These are phyloP conservation scores for Sphenostylis stenocarpa DNA, from an alignment of 306 rosid genomes.

Conservation along the genomic window DNA sequence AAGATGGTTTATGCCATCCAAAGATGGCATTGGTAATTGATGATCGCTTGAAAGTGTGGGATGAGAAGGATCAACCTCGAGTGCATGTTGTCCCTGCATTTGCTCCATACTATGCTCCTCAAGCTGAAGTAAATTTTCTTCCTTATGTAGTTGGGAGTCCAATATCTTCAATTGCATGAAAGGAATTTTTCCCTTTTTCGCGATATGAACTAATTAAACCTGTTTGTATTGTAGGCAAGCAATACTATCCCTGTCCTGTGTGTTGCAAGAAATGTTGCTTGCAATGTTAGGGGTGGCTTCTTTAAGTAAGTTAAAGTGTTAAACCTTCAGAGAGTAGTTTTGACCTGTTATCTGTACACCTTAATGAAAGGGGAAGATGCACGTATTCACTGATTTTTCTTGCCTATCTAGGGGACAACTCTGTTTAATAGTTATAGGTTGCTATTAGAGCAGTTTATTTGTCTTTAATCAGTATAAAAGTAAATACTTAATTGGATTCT, in stretches of 20 bases:
- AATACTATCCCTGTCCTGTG: constrained; percentile 88
- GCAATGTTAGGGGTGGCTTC: constrained; percentile 97
- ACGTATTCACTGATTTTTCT: background rate
- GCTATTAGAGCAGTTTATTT: constrained; percentile 29
- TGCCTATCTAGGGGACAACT: background rate
- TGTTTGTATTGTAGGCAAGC: constrained; percentile 64
- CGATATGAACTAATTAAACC: constrained; percentile 32
- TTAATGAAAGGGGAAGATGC: background rate
- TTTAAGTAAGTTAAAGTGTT: constrained; percentile 64
- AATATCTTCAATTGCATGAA: background rate
- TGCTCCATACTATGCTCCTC: constrained; percentile 98
- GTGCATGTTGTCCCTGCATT: constrained; percentile 99
- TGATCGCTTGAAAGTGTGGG: constrained; percentile 99
- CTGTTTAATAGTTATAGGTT: constrained; percentile 6
- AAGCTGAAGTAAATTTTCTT: constrained; percentile 75
- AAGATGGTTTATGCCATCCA: constrained; percentile 87
- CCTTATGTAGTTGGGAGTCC: constrained; percentile 26
- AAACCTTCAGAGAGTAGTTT: background rate
- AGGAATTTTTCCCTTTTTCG: background rate
- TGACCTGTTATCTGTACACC: constrained; percentile 9
- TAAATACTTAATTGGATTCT: constrained; percentile 16
- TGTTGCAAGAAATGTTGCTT: constrained; percentile 97
- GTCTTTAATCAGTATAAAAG: constrained; percentile 5
- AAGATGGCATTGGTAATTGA: constrained; percentile 96
- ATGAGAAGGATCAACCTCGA: constrained; percentile 95